Evolutionary conservation across 192 early-diverging fungal species (phyloP), one percentile per base, ranked within the genome.

Genomic region (Geranomyces variabilis): DNA sequence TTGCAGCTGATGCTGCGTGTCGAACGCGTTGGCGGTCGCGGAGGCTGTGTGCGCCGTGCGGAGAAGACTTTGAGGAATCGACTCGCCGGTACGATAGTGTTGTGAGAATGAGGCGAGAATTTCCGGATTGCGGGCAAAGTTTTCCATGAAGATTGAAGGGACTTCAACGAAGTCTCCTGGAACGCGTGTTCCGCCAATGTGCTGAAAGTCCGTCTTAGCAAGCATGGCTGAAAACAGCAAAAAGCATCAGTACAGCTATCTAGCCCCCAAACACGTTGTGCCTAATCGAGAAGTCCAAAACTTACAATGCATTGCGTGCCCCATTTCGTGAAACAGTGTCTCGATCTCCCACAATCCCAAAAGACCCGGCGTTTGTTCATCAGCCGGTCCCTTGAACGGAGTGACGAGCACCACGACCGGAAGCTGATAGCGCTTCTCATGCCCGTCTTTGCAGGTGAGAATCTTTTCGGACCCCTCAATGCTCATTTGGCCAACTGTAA

Each of bases 291-390:
- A n/a, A n/a, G n/a, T n/a, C n/a, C 6, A 46, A 36, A 47, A 79
- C 72, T 73, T 73, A 86, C 83, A 98, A 76, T 97, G 95, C 90
- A 98, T 93, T 1, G 94, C 97, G 71, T 99, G 97, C 3, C 97
- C 97, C 94, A 98, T 97, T 67, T 99, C 97, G 77, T 99, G 97
- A 80, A 97, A 99, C 1, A 98, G 77, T 0, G 97, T 99, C 75
- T 98, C 96, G 29, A 98, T 91, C 71, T 98, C 94, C 61, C 75
- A 75, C 82, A 91, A 87, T 33, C 80, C 86, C 69, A 99, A 74
- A 47, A 94, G 68, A 6, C 86, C 77, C 5, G 95, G 92, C 36
- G 30, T 14, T 17, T 59, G 67, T 10, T 67, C 69, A 17, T 57
- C 48, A 1, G n/a, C 22, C 13, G 77, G 78, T 33, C 79, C 29